These are phyloP conservation scores for Salix brachista DNA, from an alignment of 345 rosid genomes.

Conservation along the genomic window DNA sequence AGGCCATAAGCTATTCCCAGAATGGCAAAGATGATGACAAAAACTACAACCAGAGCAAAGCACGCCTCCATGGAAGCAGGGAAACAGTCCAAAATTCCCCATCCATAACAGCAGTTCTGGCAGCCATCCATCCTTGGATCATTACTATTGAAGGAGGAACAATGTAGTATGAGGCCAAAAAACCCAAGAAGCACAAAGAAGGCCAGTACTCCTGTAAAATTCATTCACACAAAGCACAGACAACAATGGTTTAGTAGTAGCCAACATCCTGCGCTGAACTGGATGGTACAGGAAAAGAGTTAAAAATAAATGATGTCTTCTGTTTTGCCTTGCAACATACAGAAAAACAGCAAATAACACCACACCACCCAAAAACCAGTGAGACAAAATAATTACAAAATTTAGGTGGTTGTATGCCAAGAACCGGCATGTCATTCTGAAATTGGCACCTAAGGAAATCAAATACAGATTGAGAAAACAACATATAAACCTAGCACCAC, in stretches of 20 bases:
- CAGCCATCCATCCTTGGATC: slow-evolving; percentile 93
- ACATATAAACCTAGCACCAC: too few relatives aligned
- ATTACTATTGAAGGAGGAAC: slow-evolving; percentile 68
- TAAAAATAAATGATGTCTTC: neutral
- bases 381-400: neutral
- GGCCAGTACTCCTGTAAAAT: slow-evolving; percentile 61
- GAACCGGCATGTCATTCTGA: too few relatives aligned
- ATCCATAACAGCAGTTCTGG: slow-evolving; percentile 94
- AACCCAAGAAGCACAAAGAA: slow-evolving; percentile 90
- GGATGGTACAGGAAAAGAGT: neutral
- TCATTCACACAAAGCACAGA: slow-evolving; percentile 5
- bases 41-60: slow-evolving; percentile 73
- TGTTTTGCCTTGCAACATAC: neutral
- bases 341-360: neutral
- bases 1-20: slow-evolving; percentile 92
- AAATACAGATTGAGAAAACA: neutral
- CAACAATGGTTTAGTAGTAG: neutral
- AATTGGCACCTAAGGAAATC: too few relatives aligned
- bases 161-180: slow-evolving; percentile 80
- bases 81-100: slow-evolving; percentile 95
- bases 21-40: slow-evolving; percentile 82
- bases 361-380: neutral
- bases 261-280: neutral
- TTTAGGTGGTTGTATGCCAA: neutral
- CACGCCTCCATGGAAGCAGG: slow-evolving; percentile 97